phyloP scores from a whole-genome alignment of 208 protist genomes.

The Wallacemonas rigidus region DNA sequence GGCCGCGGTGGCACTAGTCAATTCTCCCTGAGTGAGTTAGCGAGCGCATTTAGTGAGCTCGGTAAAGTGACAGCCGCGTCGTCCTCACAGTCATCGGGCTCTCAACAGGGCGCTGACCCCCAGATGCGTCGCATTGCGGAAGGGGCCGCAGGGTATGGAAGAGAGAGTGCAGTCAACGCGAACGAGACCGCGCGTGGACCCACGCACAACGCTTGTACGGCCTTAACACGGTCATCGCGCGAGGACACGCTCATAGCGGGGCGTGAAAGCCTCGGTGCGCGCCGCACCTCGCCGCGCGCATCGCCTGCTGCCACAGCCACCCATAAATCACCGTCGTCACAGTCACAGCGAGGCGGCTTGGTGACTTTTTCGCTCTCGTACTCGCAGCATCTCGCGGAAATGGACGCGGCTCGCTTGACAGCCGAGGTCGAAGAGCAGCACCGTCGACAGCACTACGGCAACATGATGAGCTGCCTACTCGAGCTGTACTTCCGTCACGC shows the following conservation, averaged over 20 bases:
- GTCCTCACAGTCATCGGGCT: not conserved
- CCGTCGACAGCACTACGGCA: constrained; percentile 28
- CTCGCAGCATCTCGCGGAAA: constrained; percentile 22
- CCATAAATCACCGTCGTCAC: not conserved
- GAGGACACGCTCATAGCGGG: no score
- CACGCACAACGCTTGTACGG: no score
- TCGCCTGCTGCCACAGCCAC: not conserved
- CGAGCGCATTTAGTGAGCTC: constrained; percentile 16
- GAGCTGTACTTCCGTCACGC: constrained; percentile 32
- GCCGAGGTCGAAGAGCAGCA: constrained; percentile 32
- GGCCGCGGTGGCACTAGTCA: not conserved
- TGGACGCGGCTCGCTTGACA: constrained; percentile 32
- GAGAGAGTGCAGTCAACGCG: no score
- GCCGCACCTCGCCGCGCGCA: not conserved
- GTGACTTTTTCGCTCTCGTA: constrained; percentile 42
- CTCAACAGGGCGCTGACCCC: no score
- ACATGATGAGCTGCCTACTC: constrained; percentile 57
- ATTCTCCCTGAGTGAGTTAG: constrained; percentile 6
- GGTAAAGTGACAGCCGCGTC: constrained; percentile 4
- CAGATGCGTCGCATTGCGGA: not conserved
- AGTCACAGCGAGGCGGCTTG: not conserved
- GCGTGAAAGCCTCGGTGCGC: no score
- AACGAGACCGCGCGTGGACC: no score
- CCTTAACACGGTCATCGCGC: no score
- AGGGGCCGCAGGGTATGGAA: no score